These are phyloP conservation scores for Botrytis tulipae DNA, from an alignment of 2,329 filamentous ascomycete species.

Conservation along the genomic window DNA sequence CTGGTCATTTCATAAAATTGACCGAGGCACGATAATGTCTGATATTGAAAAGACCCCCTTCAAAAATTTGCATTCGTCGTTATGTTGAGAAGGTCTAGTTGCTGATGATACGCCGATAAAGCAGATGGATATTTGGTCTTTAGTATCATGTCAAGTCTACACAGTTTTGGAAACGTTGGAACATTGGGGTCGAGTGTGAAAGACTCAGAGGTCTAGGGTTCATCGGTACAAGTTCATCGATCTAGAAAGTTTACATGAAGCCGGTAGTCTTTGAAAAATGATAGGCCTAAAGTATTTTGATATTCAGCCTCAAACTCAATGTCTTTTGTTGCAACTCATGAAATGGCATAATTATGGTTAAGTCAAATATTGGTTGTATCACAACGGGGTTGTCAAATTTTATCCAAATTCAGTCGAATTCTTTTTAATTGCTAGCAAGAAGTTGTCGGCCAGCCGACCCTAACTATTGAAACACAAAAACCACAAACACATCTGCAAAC, in stretches of 20 bases:
- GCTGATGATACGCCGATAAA: not conserved
- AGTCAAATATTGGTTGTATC: not conserved
- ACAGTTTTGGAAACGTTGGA: no score
- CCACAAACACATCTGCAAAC: no score
- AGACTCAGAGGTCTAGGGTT: not conserved
- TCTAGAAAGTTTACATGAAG: not conserved
- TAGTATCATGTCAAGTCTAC: not conserved
- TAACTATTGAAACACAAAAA: not conserved
- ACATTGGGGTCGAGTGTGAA: not conserved
- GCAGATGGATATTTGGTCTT: not conserved
- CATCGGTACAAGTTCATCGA: not conserved
- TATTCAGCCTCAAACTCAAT: rapidly evolving
- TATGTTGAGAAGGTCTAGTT: rapidly evolving
- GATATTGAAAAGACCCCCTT: no score
- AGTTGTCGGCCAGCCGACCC: not conserved
- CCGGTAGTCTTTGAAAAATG: not conserved
- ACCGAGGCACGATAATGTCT: no score
- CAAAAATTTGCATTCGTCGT: rapidly evolving
- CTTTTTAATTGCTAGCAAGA: not conserved
- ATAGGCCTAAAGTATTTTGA: not conserved
- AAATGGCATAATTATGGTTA: not conserved
- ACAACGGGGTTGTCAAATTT: not conserved
- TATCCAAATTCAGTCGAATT: not conserved
- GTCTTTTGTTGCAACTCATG: no score
- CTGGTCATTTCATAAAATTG: no score